phyloP scores from a whole-genome alignment of 1,284 basidiomycete species.

The Hymenochaete sp. region DNA sequence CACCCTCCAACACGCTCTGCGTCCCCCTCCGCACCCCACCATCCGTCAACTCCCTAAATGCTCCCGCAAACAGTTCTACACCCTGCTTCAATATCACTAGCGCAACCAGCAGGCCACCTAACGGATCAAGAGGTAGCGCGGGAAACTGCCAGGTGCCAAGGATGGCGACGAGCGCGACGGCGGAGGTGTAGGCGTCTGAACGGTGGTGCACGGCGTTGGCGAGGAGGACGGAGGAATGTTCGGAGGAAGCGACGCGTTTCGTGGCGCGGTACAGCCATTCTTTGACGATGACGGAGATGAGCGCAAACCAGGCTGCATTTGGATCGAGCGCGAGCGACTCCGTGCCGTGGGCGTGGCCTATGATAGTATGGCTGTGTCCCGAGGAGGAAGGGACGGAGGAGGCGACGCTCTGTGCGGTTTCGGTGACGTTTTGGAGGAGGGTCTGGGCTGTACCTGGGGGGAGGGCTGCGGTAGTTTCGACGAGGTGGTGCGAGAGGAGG shows the following conservation, averaged over 20 bases:
- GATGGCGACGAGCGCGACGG: constrained; percentile 85
- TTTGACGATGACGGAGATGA: constrained; percentile 72
- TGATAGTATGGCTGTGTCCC: too few relatives aligned
- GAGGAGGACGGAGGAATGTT: constrained; percentile 82
- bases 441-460: constrained; percentile 55
- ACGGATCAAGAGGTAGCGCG: constrained; percentile 84
- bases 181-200: constrained; percentile 85
- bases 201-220: constrained; percentile 94
- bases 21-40: constrained; percentile 64
- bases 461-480: constrained; percentile 46
- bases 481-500: constrained; percentile 61
- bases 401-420: constrained; percentile 43
- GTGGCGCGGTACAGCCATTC: constrained; percentile 91
- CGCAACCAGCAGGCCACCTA: constrained; percentile 88
- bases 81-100: constrained; percentile 86
- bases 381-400: constrained; percentile 30
- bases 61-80: constrained; percentile 58
- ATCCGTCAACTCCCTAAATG: constrained; percentile 81
- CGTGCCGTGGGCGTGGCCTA: constrained; percentile 44
- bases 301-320: constrained; percentile 95
- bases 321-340: constrained; percentile 67
- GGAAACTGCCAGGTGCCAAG: constrained; percentile 80
- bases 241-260: constrained; percentile 81
- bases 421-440: constrained; percentile 46
- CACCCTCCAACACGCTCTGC: constrained; percentile 40